Base-by-base conservation (phyloP, 2,329 filamentous ascomycete species). In the Niveomyces coronatus region DNA sequence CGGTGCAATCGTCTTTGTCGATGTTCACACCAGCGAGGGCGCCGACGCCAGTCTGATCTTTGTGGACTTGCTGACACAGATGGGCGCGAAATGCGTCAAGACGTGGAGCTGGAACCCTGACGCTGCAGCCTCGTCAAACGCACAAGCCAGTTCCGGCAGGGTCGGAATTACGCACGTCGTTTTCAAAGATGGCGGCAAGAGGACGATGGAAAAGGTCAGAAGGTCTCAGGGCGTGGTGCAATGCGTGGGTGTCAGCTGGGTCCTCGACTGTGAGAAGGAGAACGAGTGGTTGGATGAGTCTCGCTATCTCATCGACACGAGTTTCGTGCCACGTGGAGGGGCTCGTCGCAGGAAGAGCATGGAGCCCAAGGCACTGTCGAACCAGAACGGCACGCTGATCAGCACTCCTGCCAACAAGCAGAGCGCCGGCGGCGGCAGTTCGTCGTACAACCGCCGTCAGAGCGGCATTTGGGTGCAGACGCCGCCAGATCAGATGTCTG, bases 171-270 rank as follows among this genome's bases (percentile, higher is more conserved):
- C 86, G 0, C 87, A 94, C 53, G 83, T 94, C 7, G 76, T 94
- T 6, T 94, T 79, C 67, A 94, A 94, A 57, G 87, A 94, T 52
- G 87, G 87, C 31, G 79, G 79, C 29, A 79, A 81, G 52, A 70
- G 80, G 18, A 94, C 86, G 1, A 61, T 94, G 47, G 81, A 93
- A 53, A 93, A 87, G 60, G 81, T 89, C 6, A 70, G 77, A 41
- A 73, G 81, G 49, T 79, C 75, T 27, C 70, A 74, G 11, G 85
- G 85, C 5, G 67, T 84, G 20, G 83, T 94, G 26, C 79, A 85
- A 49, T 93, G 86, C 60, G 85, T 94, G 39, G 86, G 86, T 35
- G 82, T 93, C 32, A 79, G 79, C 47, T 94, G 86, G 85, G 82
- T 91, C 39, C 70, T 94, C 45, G 85, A 94, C 49, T 89, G 84